Evolutionary conservation across 345 rosid genomes (phyloP), one percentile per base, ranked within the genome.

Genomic region (Conringia planisiliqua): DNA sequence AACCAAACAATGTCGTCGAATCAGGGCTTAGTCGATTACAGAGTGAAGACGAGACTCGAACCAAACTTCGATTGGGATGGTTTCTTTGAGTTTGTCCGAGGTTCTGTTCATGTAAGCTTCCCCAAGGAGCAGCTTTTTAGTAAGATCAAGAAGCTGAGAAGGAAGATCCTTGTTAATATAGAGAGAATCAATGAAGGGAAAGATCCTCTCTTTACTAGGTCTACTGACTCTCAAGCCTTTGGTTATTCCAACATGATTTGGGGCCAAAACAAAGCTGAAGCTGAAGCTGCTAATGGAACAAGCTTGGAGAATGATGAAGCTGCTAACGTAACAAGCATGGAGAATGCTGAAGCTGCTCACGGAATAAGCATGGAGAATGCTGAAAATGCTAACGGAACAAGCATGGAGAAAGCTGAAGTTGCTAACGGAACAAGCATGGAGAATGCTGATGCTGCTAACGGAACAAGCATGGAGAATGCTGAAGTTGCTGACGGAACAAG

Each of bases 201-300:
- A 1, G 80, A 62, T 76, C 80, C 66, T 0, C 43, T 35, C 26
- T 76, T 76, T 29, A 76, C 65, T 3, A 76, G 58, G 64, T 56
- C 59, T 44, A 63, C 14, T 26, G 75, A 76, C 8, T 63, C 80
- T 62, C 65, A 54, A 55, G 75, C 71, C 1, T 76, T 76, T 77
- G 66, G 71, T 0, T 64, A 55, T 22, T 63, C 80, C 10, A 70
- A 13, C 66, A 70, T 62, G 75, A 27, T 76, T 10, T 76, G 75
- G 80, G 54, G 66, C 5, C 0, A 16, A 4, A 36, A 4, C n/a
- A 29, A 70, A 8, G 4, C 29, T 70, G 10, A 62, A 20, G 9
- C 1, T 6, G n/a, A n/a, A n/a, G n/a, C n/a, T n/a, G 11, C 33
- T 54, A 10, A 24, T 4, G 24, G 10, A 7, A 24, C 0, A 13